Percentiles rank a stretch among this genome's conserved stretches.
phyloP scores from a whole-genome alignment of 129 eudicot genomes.

The Flaveria sonorensis region DNA sequence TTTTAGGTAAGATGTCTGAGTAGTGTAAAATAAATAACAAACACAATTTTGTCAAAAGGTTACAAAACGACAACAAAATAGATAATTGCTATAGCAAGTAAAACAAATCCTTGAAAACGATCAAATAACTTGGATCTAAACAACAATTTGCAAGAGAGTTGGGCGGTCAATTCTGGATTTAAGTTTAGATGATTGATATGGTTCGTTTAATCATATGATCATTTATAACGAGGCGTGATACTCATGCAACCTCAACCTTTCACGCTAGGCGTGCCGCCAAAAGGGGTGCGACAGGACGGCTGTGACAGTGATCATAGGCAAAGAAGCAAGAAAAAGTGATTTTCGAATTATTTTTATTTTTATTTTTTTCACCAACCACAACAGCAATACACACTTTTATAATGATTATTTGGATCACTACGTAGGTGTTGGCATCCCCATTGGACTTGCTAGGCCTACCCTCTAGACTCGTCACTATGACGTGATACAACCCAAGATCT shows the following conservation, averaged over 20 bases:
- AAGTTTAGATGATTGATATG: not conserved
- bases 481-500: not conserved
- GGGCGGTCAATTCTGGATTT: conserved; percentile 3
- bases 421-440: too few relatives aligned
- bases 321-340: too few relatives aligned
- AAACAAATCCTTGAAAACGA: not conserved
- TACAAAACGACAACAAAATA: not conserved
- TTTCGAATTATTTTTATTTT: too few relatives aligned
- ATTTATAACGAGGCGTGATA: too few relatives aligned
- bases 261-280: too few relatives aligned
- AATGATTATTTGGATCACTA: too few relatives aligned
- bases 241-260: too few relatives aligned
- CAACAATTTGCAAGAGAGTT: conserved; percentile 8
- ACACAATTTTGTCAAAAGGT: conserved; percentile 5
- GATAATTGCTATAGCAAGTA: not conserved
- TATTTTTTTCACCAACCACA: too few relatives aligned
- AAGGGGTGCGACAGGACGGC: too few relatives aligned
- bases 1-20: conserved; percentile 4
- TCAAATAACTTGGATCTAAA: conserved; percentile 5
- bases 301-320: too few relatives aligned
- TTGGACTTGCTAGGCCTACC: not conserved
- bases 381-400: too few relatives aligned
- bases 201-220: not conserved
- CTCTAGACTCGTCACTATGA: not conserved
- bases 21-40: not conserved